Percentiles rank a stretch among this genome's conserved stretches.
These are phyloP conservation scores for Rhinocladiella similis DNA, from an alignment of 2,329 filamentous ascomycete species.

Conservation along the genomic window DNA sequence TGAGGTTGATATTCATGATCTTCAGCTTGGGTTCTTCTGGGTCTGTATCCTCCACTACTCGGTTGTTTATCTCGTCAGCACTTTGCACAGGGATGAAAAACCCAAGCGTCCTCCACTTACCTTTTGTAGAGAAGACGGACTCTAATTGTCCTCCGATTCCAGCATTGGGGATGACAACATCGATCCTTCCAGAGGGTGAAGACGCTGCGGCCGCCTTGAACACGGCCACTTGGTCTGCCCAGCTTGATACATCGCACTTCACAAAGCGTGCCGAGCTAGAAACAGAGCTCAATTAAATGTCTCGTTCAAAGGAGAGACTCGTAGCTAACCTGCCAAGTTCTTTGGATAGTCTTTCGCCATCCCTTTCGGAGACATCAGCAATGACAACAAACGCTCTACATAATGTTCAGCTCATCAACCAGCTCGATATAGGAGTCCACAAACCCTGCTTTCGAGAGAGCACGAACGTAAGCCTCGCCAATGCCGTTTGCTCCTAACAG, in stretches of 20 bases:
- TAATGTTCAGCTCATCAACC: background rate
- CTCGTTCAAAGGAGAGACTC: background rate
- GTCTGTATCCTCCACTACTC: slow-evolving; percentile 26
- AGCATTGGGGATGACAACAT: slow-evolving; percentile 67
- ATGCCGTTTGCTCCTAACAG: slow-evolving; percentile 34
- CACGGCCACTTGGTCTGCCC: slow-evolving; percentile 63
- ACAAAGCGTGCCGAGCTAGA: slow-evolving; percentile 33
- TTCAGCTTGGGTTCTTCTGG: slow-evolving; percentile 35
- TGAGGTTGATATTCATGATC: slow-evolving; percentile 33
- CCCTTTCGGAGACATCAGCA: slow-evolving; percentile 41
- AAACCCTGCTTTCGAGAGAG: slow-evolving; percentile 31
- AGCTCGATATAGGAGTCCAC: background rate
- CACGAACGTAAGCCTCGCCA: slow-evolving; percentile 35
- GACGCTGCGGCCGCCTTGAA: slow-evolving; percentile 60
- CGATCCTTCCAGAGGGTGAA: slow-evolving; percentile 58
- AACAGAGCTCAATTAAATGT: background rate
- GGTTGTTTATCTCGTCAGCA: slow-evolving; percentile 20
- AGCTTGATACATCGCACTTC: slow-evolving; percentile 60
- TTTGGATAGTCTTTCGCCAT: slow-evolving; percentile 35
- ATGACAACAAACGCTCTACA: slow-evolving; percentile 28
- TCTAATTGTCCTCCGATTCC: slow-evolving; percentile 53
- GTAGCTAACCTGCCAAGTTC: slow-evolving; percentile 17
- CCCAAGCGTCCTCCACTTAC: slow-evolving; percentile 38
- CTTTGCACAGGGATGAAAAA: slow-evolving; percentile 30
- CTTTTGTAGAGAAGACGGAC: slow-evolving; percentile 30